phyloP scores from a whole-genome alignment of 495 filamentous ascomycete species.

The Lentithecium fluviatile region DNA sequence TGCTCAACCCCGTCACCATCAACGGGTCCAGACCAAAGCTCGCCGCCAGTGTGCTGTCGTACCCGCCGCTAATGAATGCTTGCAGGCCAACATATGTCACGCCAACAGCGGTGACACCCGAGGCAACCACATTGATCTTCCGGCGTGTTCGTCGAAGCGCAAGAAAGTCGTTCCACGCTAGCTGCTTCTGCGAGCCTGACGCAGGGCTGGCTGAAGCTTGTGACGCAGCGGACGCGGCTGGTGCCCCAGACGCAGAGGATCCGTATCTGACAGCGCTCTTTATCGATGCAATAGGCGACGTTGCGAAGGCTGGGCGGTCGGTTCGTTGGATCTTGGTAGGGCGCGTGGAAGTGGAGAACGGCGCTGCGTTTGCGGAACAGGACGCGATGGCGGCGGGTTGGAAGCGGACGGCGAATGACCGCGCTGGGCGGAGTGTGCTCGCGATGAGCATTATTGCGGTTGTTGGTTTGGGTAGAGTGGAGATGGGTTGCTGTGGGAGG shows the following conservation, averaged over 20 bases:
- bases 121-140: constrained; percentile 74
- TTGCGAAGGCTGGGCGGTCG: constrained; percentile 1
- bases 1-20: constrained; percentile 74
- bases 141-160: constrained; percentile 79
- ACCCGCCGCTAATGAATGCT: constrained; percentile 61
- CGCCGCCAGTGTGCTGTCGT: constrained; percentile 66
- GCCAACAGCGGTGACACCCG: constrained; percentile 60
- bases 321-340: constrained; percentile 23
- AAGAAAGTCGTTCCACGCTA: constrained; percentile 95
- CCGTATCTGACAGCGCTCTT: neutral
- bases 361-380: constrained; percentile 11
- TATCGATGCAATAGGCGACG: neutral
- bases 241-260: constrained; percentile 45
- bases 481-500: constrained; percentile 9
- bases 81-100: constrained; percentile 61
- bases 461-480: constrained; percentile 6
- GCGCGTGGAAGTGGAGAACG: constrained; percentile 24
- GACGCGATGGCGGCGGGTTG: constrained; percentile 17
- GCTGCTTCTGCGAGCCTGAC: constrained; percentile 29
- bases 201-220: constrained; percentile 2
- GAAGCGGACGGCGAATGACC: constrained; percentile 21
- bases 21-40: constrained; percentile 81
- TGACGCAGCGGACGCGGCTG: constrained; percentile 13
- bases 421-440: constrained; percentile 20
- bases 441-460: constrained; percentile 25